These are phyloP conservation scores for Pythium graminicola DNA, from an alignment of 352 stramenopile species.

Conservation along the genomic window DNA sequence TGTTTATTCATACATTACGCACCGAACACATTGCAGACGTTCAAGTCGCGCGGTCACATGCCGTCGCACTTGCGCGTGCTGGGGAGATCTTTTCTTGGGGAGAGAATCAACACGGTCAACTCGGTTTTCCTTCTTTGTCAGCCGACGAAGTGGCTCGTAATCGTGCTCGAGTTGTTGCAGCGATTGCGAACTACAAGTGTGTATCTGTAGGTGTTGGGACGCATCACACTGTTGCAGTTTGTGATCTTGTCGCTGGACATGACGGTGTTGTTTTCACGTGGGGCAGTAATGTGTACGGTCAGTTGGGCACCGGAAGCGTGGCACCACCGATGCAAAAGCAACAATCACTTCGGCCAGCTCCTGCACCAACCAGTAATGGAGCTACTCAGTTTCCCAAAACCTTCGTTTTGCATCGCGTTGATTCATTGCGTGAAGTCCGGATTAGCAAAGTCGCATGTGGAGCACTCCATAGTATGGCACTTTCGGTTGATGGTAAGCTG, in stretches of 20 bases:
- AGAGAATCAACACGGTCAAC: slow-evolving; percentile 87
- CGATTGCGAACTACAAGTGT: slow-evolving; percentile 53
- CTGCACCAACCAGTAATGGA: neutral
- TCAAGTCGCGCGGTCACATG: slow-evolving; percentile 44
- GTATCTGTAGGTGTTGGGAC: slow-evolving; percentile 50
- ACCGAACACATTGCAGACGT: slow-evolving; percentile 52
- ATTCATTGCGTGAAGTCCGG: slow-evolving; percentile 34
- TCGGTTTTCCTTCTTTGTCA: slow-evolving; percentile 44
- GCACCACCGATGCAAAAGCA: slow-evolving; percentile 10
- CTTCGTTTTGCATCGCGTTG: slow-evolving; percentile 52
- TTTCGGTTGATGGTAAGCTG: slow-evolving; percentile 79
- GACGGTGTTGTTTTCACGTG: slow-evolving; percentile 65
- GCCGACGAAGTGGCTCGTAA: slow-evolving; percentile 46
- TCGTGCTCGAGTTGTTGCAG: slow-evolving; percentile 40
- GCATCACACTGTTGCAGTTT: slow-evolving; percentile 61
- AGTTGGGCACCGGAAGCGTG: slow-evolving; percentile 37
- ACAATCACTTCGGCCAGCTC: neutral
- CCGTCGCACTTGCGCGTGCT: slow-evolving; percentile 66
- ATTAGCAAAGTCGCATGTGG: slow-evolving; percentile 85
- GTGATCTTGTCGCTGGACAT: slow-evolving; percentile 54
- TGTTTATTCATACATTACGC: slow-evolving; percentile 58
- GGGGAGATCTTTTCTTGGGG: slow-evolving; percentile 94
- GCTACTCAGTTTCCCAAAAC: slow-evolving; percentile 38
- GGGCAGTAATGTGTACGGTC: slow-evolving; percentile 68
- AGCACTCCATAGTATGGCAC: slow-evolving; percentile 85